Conservation (phyloP, 306 rosid species). For the Corylus americana region DNA sequence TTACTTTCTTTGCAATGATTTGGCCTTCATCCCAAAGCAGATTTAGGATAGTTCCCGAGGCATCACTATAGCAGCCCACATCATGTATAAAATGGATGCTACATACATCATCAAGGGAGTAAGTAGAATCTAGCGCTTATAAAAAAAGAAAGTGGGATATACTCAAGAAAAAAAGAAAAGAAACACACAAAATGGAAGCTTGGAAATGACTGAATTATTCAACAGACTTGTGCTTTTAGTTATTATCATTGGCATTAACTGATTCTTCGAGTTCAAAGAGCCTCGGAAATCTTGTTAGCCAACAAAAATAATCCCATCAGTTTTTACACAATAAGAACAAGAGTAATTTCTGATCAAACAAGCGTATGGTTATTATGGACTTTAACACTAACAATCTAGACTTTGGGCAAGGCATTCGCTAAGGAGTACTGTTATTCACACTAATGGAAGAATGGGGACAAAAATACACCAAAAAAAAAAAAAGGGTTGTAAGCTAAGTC, state of each 20-base stretch:
- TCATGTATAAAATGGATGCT: background rate
- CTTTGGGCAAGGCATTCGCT: background rate
- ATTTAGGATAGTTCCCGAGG: background rate
- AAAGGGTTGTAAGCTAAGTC: background rate
- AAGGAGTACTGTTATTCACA: background rate
- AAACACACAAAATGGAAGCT: background rate
- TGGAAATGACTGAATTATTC: background rate
- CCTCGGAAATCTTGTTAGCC: background rate
- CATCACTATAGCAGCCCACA: conserved; percentile 11
- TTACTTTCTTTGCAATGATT: background rate
- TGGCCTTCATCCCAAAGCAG: conserved; percentile 4
- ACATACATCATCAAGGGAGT: background rate
- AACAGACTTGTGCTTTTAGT: background rate
- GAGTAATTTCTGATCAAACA: background rate
- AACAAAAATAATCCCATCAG: background rate
- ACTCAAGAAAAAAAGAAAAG: background rate
- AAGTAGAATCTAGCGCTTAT: background rate
- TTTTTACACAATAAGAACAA: background rate
- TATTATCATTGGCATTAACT: background rate
- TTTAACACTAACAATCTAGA: background rate
- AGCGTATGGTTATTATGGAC: background rate
- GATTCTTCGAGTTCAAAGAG: background rate
- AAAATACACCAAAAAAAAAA: background rate
- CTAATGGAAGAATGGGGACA: background rate
- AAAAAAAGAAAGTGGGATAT: background rate